A percentile compares a stretch with the other conserved stretches of the same genome.
Evolutionary conservation across 1,139 yeast genomes (phyloP).

Genomic region (Martiniozyma asiatica): DNA sequence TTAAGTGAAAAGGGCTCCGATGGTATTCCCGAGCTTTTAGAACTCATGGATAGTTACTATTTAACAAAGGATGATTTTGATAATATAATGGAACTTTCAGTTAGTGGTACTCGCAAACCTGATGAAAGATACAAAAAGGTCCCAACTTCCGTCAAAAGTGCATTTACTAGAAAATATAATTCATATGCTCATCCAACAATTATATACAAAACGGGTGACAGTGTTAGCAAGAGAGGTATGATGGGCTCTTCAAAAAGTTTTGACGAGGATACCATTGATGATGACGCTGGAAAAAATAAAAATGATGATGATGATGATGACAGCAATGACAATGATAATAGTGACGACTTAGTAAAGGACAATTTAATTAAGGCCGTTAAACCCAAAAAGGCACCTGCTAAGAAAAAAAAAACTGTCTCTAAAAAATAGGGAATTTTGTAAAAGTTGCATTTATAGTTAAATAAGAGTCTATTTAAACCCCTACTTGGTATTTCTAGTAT

Average conservation of each 20-base stretch:
- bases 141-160: constrained; percentile 64
- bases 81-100: constrained; percentile 65
- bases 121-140: constrained; percentile 44
- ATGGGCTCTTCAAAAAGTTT: constrained; percentile 33
- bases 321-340: too few relatives aligned
- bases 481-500: too few relatives aligned
- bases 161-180: constrained; percentile 81
- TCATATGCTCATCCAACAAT: constrained; percentile 71
- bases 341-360: too few relatives aligned
- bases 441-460: too few relatives aligned
- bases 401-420: too few relatives aligned
- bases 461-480: too few relatives aligned
- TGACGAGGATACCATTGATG: constrained; percentile 36
- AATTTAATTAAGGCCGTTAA: too few relatives aligned
- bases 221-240: constrained; percentile 31
- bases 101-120: constrained; percentile 39
- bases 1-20: constrained; percentile 39
- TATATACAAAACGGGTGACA: constrained; percentile 58
- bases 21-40: constrained; percentile 56
- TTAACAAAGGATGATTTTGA: constrained; percentile 91
- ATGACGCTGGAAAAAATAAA: constrained; percentile 29
- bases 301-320: too few relatives aligned
- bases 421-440: too few relatives aligned
- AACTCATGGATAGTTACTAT: constrained; percentile 69
- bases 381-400: too few relatives aligned